These are phyloP conservation scores for Metschnikowia proteae DNA, from an alignment of 805 yeast genomes.

Conservation along the genomic window DNA sequence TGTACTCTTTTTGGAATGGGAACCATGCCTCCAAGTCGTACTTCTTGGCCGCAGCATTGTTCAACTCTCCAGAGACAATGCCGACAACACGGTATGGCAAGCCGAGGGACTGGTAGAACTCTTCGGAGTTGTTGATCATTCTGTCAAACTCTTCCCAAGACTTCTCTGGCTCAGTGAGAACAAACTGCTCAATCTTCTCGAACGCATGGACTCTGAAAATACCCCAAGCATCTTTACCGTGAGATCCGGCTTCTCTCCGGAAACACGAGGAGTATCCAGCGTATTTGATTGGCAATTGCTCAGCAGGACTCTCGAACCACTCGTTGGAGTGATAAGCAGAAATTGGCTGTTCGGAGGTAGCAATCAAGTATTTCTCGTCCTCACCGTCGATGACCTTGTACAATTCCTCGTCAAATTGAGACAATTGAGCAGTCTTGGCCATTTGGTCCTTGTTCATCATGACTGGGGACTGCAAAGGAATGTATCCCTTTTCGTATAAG, in stretches of 20 bases:
- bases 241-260: conserved; percentile 99
- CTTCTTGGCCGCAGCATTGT: conserved; percentile 98
- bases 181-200: conserved; percentile 97
- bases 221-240: conserved; percentile 99
- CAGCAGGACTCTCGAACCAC: conserved; percentile 97
- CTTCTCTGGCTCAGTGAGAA: conserved; percentile 93
- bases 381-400: conserved; percentile 96
- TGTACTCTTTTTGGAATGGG: conserved; percentile 98
- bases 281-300: conserved; percentile 93
- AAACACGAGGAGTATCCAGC: conserved; percentile 99
- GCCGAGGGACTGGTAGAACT: conserved; percentile 85
- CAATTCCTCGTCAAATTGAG: conserved; percentile 96
- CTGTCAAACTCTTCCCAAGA: conserved; percentile 97
- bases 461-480: conserved; percentile 95
- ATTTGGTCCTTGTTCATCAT: conserved; percentile 99
- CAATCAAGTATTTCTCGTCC: conserved; percentile 95
- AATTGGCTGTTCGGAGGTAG: conserved; percentile 98
- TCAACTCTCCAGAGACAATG: conserved; percentile 96
- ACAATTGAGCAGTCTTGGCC: conserved; percentile 98
- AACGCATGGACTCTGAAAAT: conserved; percentile 98
- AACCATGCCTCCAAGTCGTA: conserved; percentile 99
- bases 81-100: conserved; percentile 97
- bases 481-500: conserved; percentile 73
- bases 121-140: conserved; percentile 90
- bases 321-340: conserved; percentile 96